A percentile compares a stretch with the other conserved stretches of the same genome.
Evolutionary conservation across 1,284 basidiomycete species (phyloP).

Genomic region (Cryptococcus depauperatus): DNA sequence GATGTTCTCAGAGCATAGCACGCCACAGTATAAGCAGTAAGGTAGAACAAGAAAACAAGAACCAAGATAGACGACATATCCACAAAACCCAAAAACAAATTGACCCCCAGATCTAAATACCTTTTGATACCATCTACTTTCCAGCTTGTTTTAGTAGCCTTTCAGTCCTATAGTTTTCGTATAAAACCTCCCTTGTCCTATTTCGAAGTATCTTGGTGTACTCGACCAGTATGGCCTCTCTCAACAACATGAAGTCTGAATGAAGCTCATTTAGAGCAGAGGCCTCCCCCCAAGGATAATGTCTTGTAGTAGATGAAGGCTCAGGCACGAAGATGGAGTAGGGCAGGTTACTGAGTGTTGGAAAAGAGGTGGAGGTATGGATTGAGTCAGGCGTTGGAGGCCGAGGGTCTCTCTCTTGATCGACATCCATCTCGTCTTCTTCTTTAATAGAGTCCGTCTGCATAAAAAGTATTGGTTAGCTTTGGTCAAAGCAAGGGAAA

Average conservation of each 20-base stretch:
- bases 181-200: conserved; percentile 35
- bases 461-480: background rate
- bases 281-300: conserved; percentile 35
- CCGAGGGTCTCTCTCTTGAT: background rate
- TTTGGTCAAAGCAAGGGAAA: background rate
- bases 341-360: conserved; percentile 1
- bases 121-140: too few species aligned
- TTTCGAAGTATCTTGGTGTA: conserved; percentile 24
- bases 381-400: conserved; percentile 2
- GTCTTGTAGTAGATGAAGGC: conserved; percentile 11
- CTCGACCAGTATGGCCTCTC: conserved; percentile 24
- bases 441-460: conserved; percentile 1
- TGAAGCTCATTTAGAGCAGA: conserved; percentile 24
- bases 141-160: too few species aligned
- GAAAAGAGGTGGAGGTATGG: background rate
- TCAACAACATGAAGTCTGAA: conserved; percentile 24
- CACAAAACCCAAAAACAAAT: too few species aligned
- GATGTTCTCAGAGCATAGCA: too few species aligned
- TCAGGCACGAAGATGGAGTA: conserved; percentile 10
- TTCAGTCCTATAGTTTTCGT: conserved; percentile 40
- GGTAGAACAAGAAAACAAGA: too few species aligned
- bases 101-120: too few species aligned
- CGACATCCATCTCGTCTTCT: conserved; percentile 1
- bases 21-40: too few species aligned
- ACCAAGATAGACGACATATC: too few species aligned